Evolutionary conservation across 1,139 yeast species (phyloP), one percentile per base, ranked within the genome.

Genomic region (Yamadazyma diddensiae): DNA sequence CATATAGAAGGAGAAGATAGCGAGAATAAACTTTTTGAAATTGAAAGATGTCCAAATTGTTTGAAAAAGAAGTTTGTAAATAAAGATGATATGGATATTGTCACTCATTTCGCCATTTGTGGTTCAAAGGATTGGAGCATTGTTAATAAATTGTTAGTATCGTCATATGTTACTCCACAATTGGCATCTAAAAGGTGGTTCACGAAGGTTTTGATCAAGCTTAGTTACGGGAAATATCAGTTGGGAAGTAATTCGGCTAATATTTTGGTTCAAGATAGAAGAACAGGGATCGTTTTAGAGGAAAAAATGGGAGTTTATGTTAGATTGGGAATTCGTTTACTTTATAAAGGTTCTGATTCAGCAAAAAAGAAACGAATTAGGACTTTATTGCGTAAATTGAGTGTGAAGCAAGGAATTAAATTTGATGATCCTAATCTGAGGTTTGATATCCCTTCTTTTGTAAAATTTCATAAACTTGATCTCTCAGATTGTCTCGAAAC

Each of bases 241-340:
- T 61, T 90, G 19, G 98, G 98, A 1, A 82, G 88, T 23, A 86
- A 90, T 52, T 86, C 94, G 29, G 98, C 97, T 10, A 90, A 90
- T 51, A 92, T 92, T 25, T 65, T 92, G 33, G 97, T 92, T 3
- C 97, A 92, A 55, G 97, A 92, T 56, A 68, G 98, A 43, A 68
- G 73, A 24, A 83, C 96, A 0, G 98, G 98, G 0, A 74, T 84
- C 31, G 77, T 92, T 12, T 62, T 84, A 52, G 97, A 92, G 53
- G 98, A 92, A 50, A 87, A 88, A 48, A 92, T 92, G 85, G 82
- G 92, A 34, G 78, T 85, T 2, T 86, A 86, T 49, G 94, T 92
- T 6, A 68, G 96, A 35, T 55, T 92, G 21, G 98, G 97, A 0
- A 90, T 92, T 33, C 62, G 97, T 26, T 59, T 90, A 27, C 63